Conservation (phyloP, 169 alveolate species). For the Babesia gibsoni region DNA sequence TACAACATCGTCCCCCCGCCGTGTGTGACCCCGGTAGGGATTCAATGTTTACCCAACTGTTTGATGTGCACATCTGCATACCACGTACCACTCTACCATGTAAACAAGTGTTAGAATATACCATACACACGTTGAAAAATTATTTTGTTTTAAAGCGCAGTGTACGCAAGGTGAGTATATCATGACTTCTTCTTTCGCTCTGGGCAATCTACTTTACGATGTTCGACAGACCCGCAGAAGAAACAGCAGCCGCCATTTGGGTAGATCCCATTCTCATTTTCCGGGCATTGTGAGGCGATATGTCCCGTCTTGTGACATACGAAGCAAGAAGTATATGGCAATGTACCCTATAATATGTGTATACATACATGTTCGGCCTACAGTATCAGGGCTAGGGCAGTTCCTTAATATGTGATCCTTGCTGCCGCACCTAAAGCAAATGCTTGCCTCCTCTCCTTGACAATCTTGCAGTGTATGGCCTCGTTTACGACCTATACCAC, state of each 20-base stretch:
- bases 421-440: constrained; percentile 73
- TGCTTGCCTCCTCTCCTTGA: constrained; percentile 2
- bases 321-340: constrained; percentile 65
- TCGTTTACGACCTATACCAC: constrained; percentile 41
- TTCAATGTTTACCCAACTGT: too few relatives aligned
- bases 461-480: constrained; percentile 59
- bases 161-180: too few relatives aligned
- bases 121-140: too few relatives aligned
- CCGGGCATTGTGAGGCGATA: constrained; percentile 67
- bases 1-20: too few relatives aligned
- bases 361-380: neutral
- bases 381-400: constrained; percentile 22
- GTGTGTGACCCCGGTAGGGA: too few relatives aligned
- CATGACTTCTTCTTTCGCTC: constrained; percentile 33
- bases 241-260: constrained; percentile 71
- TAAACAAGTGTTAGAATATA: too few relatives aligned
- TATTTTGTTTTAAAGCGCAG: too few relatives aligned
- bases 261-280: constrained; percentile 64
- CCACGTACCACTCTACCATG: too few relatives aligned
- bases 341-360: neutral
- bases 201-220: constrained; percentile 59
- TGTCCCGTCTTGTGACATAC: constrained; percentile 66
- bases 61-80: too few relatives aligned
- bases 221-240: constrained; percentile 69
- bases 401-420: constrained; percentile 46